Evolutionary conservation across 1,139 yeast species (phyloP).

Genomic region (Sugiyamaella neomexicana): DNA sequence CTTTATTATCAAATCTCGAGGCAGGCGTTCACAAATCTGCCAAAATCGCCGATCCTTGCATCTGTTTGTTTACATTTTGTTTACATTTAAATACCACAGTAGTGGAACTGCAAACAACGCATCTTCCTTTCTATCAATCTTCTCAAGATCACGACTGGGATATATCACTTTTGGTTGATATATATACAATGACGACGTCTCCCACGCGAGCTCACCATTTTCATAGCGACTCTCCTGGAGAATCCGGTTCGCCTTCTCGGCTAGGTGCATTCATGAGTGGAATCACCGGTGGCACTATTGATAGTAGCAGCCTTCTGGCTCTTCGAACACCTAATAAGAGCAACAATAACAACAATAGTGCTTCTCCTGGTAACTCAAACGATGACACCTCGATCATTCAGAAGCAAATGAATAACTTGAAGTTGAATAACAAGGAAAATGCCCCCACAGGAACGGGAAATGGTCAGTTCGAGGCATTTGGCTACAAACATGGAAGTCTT

Average conservation of each 20-base stretch:
- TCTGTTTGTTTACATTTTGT: constrained; percentile 7
- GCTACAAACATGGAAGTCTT: constrained; percentile 16
- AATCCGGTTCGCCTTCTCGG: constrained; percentile 17
- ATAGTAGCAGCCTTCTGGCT: constrained; percentile 6
- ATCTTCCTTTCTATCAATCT: not conserved
- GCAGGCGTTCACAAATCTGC: no score
- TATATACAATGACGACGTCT: constrained; percentile 9
- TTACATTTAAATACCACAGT: not conserved
- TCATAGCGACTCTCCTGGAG: constrained; percentile 10
- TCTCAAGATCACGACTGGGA: not conserved
- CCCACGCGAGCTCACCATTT: constrained; percentile 13
- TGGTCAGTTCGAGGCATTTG: constrained; percentile 4
- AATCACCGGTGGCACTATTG: constrained; percentile 9
- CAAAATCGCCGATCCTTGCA: not conserved
- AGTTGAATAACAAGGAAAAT: constrained; percentile 12
- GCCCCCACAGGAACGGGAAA: not conserved
- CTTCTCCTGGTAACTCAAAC: not conserved
- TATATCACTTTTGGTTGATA: no score
- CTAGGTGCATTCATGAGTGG: constrained; percentile 18
- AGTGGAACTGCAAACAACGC: not conserved
- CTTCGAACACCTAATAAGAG: constrained; percentile 1
- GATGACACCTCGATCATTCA: constrained; percentile 10
- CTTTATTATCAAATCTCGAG: no score
- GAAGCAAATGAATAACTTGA: constrained; percentile 2
- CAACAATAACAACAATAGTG: no score